phyloP scores from a whole-genome alignment of 1,284 basidiomycete species.

The Cystobasidium slooffiae region DNA sequence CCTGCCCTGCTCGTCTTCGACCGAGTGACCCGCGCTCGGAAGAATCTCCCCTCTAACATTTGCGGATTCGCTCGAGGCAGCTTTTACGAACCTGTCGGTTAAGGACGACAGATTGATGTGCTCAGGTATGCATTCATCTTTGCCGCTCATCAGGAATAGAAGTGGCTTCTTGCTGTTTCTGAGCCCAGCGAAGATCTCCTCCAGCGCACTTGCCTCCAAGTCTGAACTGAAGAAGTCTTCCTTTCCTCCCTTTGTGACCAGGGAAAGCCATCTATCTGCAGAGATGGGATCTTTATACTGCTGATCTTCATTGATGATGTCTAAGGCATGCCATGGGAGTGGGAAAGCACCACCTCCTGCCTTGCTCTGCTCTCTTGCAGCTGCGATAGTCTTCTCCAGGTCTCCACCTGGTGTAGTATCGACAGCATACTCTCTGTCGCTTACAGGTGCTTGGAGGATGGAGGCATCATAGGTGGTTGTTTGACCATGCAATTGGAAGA shows the following conservation, averaged over 20 bases:
- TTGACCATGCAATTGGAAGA: constrained; percentile 27
- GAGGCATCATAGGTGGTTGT: constrained; percentile 20
- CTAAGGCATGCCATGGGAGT: constrained; percentile 18
- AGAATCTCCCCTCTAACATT: constrained; percentile 3
- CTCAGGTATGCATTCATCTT: constrained; percentile 25
- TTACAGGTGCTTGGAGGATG: constrained; percentile 39
- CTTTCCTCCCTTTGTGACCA: constrained; percentile 27
- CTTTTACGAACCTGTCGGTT: background rate
- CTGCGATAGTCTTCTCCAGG: constrained; percentile 10
- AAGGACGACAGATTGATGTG: constrained; percentile 7
- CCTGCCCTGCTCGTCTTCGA: constrained; percentile 4
- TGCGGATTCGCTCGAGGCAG: background rate
- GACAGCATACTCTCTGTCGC: constrained; percentile 36
- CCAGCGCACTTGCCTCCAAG: constrained; percentile 9
- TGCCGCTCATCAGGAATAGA: constrained; percentile 23
- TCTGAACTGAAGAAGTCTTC: constrained; percentile 42
- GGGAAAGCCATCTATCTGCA: constrained; percentile 30
- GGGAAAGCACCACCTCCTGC: constrained; percentile 25
- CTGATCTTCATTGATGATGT: constrained; percentile 13
- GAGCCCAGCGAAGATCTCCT: constrained; percentile 13
- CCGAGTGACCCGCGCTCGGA: constrained; percentile 16
- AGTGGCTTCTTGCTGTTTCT: background rate
- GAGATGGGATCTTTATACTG: constrained; percentile 29
- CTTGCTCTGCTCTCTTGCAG: constrained; percentile 13
- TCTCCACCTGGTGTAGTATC: background rate